Percentiles rank a stretch among this genome's conserved stretches.
phyloP scores from a whole-genome alignment of 2,329 filamentous ascomycete species.

The Apiospora pterosperma region DNA sequence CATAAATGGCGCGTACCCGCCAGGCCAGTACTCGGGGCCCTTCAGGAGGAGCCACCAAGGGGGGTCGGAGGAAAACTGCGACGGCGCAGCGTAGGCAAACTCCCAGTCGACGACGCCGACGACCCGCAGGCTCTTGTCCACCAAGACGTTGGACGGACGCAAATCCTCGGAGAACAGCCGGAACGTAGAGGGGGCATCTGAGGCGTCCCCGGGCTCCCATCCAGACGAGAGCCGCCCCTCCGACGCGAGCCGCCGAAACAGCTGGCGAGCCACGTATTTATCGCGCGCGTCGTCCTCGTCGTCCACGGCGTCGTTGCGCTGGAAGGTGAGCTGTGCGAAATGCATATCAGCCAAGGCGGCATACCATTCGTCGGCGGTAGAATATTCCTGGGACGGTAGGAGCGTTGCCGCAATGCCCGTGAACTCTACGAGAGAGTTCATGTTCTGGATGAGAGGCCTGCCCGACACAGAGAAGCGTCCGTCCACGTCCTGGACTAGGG shows the following conservation, averaged over 20 bases:
- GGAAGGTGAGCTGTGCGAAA: slow-evolving; percentile 34
- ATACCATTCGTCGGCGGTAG: slow-evolving; percentile 34
- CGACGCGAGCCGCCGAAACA: slow-evolving; percentile 34
- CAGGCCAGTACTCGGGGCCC: slow-evolving; percentile 27
- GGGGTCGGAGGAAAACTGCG: slow-evolving; percentile 30
- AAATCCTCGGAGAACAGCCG: slow-evolving; percentile 33
- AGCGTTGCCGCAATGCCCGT: slow-evolving; percentile 12
- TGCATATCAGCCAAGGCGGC: slow-evolving; percentile 36
- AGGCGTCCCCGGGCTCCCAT: slow-evolving; percentile 12
- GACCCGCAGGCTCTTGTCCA: slow-evolving; percentile 23
- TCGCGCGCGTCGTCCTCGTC: slow-evolving; percentile 36
- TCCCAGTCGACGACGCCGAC: slow-evolving; percentile 39
- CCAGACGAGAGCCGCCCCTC: slow-evolving; percentile 19
- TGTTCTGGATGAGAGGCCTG: slow-evolving; percentile 38
- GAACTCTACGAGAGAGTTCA: slow-evolving; percentile 34
- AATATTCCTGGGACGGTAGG: slow-evolving; percentile 17
- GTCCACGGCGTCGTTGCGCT: slow-evolving; percentile 35
- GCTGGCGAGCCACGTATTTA: slow-evolving; percentile 38
- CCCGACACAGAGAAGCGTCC: slow-evolving; percentile 23
- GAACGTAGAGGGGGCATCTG: slow-evolving; percentile 13
- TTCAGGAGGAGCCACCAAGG: slow-evolving; percentile 37
- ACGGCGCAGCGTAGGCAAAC: slow-evolving; percentile 31
- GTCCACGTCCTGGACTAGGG: slow-evolving; percentile 23
- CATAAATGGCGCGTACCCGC: slow-evolving; percentile 27
- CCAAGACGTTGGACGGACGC: slow-evolving; percentile 28